Base-by-base conservation (phyloP, 139 green algal genomes). In the Micromonas commoda region DNA sequence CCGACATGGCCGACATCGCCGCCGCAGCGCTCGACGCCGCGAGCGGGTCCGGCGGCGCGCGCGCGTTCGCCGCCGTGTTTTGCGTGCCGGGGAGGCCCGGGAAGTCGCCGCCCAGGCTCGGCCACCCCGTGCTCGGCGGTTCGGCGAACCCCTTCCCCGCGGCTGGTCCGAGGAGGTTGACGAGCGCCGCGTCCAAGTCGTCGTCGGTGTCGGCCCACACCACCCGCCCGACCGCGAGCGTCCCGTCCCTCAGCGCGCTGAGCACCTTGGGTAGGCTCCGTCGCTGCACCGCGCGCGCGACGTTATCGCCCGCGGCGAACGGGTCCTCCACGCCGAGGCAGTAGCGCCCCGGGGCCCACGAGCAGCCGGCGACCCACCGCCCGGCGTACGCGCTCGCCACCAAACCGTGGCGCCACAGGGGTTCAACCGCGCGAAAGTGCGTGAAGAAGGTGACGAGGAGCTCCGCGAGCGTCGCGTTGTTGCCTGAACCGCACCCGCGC, bases 371-470 rank as follows among this genome's bases (percentile, higher is more conserved):
- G 21, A 61, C 53, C 21, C 31, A 75, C 26, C 68, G n/a, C 29
- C 68, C 68, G 1, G 31, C 26, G 37, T 75, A 75, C 2, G 68
- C 53, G 26, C 37, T 63, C 37, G 68, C 68, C 21, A 53, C 33
- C 3, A 75, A 32, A 1, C 37, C 68, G 2, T 75, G 52, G n/a
- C 21, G n/a, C 21, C 31, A 75, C 35, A 75, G 5, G 0, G 21
- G 26, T 24, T 75, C 33, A 0, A 75, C 68, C 35, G 68, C 68
- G 68, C 68, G 23, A 6, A 81, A 33, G 21, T 76, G 45, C 23
- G 67, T 45, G 39, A 81, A 81, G 71, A 81, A 81, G 2, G 39
- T 63, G 45, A 73, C 65, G 66, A 81, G 54, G 51, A 81, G 77
- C 67, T 77, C 77, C 13, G 52, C 77, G 20, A 81, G 32, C 21